Percentiles rank a stretch among this genome's conserved stretches.
These are phyloP conservation scores for Lactifluus hygrophoroides DNA, from an alignment of 768 basidiomycete species.

Conservation along the genomic window DNA sequence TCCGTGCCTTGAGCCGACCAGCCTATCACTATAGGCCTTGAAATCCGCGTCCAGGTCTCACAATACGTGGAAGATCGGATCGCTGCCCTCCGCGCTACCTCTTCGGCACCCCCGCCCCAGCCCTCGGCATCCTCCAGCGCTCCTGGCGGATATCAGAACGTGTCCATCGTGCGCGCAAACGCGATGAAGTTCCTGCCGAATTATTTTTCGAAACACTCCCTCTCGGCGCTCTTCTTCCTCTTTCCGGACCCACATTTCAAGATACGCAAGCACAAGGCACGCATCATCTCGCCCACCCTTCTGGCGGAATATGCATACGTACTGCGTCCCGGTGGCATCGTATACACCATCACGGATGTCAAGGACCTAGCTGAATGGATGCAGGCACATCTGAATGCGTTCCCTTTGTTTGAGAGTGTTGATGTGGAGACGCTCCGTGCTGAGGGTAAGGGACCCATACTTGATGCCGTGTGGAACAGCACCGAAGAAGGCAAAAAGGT, in stretches of 20 bases:
- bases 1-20: not conserved
- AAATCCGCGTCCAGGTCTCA: slow-evolving; percentile 94
- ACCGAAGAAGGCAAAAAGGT: slow-evolving; percentile 99
- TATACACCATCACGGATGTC: slow-evolving; percentile 98
- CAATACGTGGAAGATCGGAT: slow-evolving; percentile 96
- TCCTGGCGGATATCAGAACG: slow-evolving; percentile 64
- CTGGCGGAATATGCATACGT: slow-evolving; percentile 96
- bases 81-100: slow-evolving; percentile 72
- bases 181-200: slow-evolving; percentile 99
- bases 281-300: slow-evolving; percentile 96
- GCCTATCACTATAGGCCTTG: slow-evolving; percentile 57
- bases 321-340: slow-evolving; percentile 84
- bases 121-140: slow-evolving; percentile 3
- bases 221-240: slow-evolving; percentile 92
- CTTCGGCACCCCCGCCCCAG: slow-evolving; percentile 22
- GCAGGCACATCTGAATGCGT: slow-evolving; percentile 76
- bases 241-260: slow-evolving; percentile 99
- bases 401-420: slow-evolving; percentile 80
- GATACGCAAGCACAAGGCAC: slow-evolving; percentile 93
- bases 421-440: slow-evolving; percentile 67
- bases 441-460: slow-evolving; percentile 63
- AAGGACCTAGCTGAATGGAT: slow-evolving; percentile 94
- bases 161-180: slow-evolving; percentile 91
- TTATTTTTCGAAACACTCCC: slow-evolving; percentile 84
- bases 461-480: slow-evolving; percentile 74